Base-by-base conservation (phyloP, 768 basidiomycete species). In the Antrodiella citrinella region DNA sequence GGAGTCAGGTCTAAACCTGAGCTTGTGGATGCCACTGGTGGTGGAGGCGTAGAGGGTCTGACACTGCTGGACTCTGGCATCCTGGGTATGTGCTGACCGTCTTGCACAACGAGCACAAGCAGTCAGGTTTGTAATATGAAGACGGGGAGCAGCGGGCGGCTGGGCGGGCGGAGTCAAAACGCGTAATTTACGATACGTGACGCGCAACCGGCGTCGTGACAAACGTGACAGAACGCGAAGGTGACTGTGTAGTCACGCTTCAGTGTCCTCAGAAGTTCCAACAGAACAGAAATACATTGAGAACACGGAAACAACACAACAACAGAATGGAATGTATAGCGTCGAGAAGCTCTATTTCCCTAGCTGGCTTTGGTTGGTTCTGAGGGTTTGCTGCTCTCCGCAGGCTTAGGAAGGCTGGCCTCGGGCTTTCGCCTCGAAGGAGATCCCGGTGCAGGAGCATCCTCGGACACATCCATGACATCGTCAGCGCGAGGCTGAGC, bases 41-140 rank as follows among this genome's bases (percentile, higher is more conserved):
- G 68, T 45, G 73, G 75, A 0, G 74, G 73, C 1, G 77, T 79
- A 2, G 59, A 54, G n/a, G 68, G 66, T 45, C 68, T 18, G n/a
- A n/a, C n/a, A n/a, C n/a, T n/a, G n/a, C n/a, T n/a, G n/a, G n/a
- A n/a, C n/a, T n/a, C n/a, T n/a, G n/a, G n/a, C n/a, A n/a, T n/a
- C n/a, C n/a, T n/a, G n/a, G n/a, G n/a, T n/a, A n/a, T n/a, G n/a
- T n/a, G n/a, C n/a, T n/a, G n/a, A n/a, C n/a, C n/a, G n/a, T n/a
- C n/a, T n/a, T n/a, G n/a, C n/a, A n/a, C n/a, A n/a, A n/a, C n/a
- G n/a, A n/a, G n/a, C 35, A 38, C 35, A 38, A 38, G 35, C 35
- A 10, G 35, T 38, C 35, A 38, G n/a, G n/a, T n/a, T n/a, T n/a
- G n/a, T n/a, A n/a, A n/a, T n/a, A n/a, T n/a, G n/a, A n/a, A n/a